Evolutionary conservation across 2,329 filamentous ascomycete species (phyloP), one percentile per base, ranked within the genome.

Genomic region (Trichophyton rubrum): DNA sequence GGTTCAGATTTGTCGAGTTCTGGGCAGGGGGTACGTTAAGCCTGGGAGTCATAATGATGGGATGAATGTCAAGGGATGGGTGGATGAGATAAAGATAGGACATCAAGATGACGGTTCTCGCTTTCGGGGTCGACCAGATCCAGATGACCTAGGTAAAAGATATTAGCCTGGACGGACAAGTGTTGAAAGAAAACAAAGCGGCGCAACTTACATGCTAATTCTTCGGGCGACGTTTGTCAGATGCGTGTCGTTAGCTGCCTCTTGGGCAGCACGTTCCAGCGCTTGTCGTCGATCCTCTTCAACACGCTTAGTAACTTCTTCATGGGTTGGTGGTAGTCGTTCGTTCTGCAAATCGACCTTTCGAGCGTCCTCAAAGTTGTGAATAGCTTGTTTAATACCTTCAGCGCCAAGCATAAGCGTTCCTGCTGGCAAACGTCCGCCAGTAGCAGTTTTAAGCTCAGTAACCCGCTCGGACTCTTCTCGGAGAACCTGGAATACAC

Each of bases 301-400:
- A 64, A 86, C 89, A 72, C 87, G 89, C 74, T 86, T 86, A 65
- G 85, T 82, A 20, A 97, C 91, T 75, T 99, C 93, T 56, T 97
- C 92, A 64, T 93, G 88, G 65, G 84, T 93, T 0, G 93, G 93
- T 57, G 93, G 93, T 65, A 99, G 80, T 64, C 90, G 84, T 77
- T 99, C 93, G 73, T 99, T 99, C 77, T 97, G 91, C 64, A 97
- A 70, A 77, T 99, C 93, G 56, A 99, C 91, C 80, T 96, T 97
- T 64, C 90, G 83, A 15, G 93, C 93, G 73, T 99, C 93, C 73
- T 99, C 93, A 67, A 99, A 99, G 67, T 85, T 95, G 75, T 85
- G 92, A 68, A 99, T 99, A 38, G 93, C 93, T 70, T 96, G 91
- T 80, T 97, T 99, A 79, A 97, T 96, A 62, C 93, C 93, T 76